phyloP scores from a whole-genome alignment of 1,139 yeast species.

The Blastobotrys serpentis region DNA sequence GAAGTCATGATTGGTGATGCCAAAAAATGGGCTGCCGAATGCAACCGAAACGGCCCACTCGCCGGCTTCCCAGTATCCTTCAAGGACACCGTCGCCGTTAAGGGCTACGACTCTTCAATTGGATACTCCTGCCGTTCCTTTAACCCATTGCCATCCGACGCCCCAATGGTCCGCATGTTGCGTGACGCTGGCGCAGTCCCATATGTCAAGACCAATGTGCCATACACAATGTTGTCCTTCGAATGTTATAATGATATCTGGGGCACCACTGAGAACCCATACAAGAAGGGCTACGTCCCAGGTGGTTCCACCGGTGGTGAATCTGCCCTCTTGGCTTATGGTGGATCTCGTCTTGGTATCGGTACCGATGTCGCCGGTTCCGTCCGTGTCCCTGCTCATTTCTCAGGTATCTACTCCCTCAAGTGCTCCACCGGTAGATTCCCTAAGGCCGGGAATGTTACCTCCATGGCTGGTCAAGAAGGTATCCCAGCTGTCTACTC shows the following conservation, averaged over 20 bases:
- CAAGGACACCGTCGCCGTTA: constrained; percentile 49
- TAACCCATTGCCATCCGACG: constrained; percentile 39
- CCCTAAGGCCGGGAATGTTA: constrained; percentile 48
- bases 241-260: constrained; percentile 47
- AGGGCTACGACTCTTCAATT: constrained; percentile 52
- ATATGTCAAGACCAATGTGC: constrained; percentile 50
- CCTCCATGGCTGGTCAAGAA: constrained; percentile 58
- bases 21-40: constrained; percentile 35
- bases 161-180: constrained; percentile 41
- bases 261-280: constrained; percentile 48
- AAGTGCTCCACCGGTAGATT: constrained; percentile 52
- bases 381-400: constrained; percentile 51
- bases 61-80: constrained; percentile 71
- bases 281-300: constrained; percentile 41
- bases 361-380: constrained; percentile 64
- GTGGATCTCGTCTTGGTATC: constrained; percentile 49
- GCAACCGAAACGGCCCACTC: constrained; percentile 49
- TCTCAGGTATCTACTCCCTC: constrained; percentile 49
- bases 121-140: constrained; percentile 48
- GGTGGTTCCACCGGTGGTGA: constrained; percentile 57
- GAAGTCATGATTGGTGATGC: constrained; percentile 42
- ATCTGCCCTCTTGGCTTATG: constrained; percentile 49
- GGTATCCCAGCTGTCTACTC: constrained; percentile 56
- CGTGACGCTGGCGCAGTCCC: constrained; percentile 49
- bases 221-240: constrained; percentile 48